Evolutionary conservation across 2,329 filamentous ascomycete genomes (phyloP), one percentile per base, ranked within the genome.

Genomic region (Tolypocladium inflatum): DNA sequence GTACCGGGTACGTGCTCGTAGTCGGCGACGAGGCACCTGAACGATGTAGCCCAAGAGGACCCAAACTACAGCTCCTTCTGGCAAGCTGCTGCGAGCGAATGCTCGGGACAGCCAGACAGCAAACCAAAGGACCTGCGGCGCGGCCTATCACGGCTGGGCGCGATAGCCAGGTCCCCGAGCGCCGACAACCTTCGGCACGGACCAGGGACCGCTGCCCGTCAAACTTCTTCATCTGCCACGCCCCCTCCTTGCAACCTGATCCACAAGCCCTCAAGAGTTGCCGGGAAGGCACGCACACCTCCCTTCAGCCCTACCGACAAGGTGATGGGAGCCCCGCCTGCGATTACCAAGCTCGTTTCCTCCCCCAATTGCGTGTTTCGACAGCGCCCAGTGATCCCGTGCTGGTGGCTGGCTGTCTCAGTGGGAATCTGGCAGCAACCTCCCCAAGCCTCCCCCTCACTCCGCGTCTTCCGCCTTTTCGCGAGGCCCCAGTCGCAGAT

Each of bases 301-400:
- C 52, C 58, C 52, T 55, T 63, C 61, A 63, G 59, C 59, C 61
- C 59, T 63, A 60, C 51, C 56, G 58, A 59, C 55, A 45, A 53
- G 55, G 35, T 10, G 33, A 58, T 37, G 51, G 43, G 26, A n/a
- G 7, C 21, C n/a, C 19, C 43, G 43, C 57, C 57, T 52, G 57
- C 53, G 51, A 43, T 21, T 26, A 17, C 41, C 41, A 30, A 26
- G 39, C 51, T 37, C 19, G 39, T 30, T 38, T 26, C 35, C 35
- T 33, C 43, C 43, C 43, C 43, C 43, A 48, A 17, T 33, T 51
- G 26, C 48, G 48, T 35, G 30, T 51, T 51, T 21, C 48, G 30
- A 52, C 30, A 35, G 48, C 48, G 30, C 30, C 19, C 48, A 52
- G 48, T 19, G 48, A 19, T 51, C 30, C 48, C 30, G 30, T 23